A percentile compares a stretch with the other conserved stretches of the same genome.
Evolutionary conservation across 106 monocot genomes (phyloP).

Genomic region (Amphibolis antarctica): DNA sequence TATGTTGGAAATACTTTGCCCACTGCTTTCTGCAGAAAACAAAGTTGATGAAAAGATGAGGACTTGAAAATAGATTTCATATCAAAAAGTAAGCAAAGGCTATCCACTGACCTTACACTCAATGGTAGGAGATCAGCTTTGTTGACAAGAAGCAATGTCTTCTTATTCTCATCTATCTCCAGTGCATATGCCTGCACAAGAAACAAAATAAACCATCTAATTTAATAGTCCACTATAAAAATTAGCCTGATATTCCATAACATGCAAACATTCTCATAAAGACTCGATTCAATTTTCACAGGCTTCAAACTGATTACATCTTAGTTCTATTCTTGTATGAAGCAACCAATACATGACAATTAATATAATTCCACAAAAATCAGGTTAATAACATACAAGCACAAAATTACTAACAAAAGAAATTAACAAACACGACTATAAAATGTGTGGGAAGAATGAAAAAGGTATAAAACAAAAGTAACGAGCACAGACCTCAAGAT

Average conservation of each 20-base stretch:
- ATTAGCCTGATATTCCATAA: too few relatives aligned
- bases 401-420: too few relatives aligned
- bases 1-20: constrained; percentile 65
- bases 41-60: neutral
- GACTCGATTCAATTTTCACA: too few relatives aligned
- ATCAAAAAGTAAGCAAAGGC: neutral
- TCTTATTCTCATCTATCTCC: constrained; percentile 81
- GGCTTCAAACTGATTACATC: too few relatives aligned
- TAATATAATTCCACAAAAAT: too few relatives aligned
- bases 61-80: neutral
- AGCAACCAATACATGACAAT: too few relatives aligned
- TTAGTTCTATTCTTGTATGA: too few relatives aligned
- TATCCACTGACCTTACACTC: constrained; percentile 35
- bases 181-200: constrained; percentile 55
- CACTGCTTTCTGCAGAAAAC: constrained; percentile 48
- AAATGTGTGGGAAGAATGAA: neutral
- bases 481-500: constrained; percentile 69
- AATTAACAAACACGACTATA: too few relatives aligned
- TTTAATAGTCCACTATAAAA: neutral
- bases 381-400: too few relatives aligned
- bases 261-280: too few relatives aligned
- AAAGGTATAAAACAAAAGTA: neutral
- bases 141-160: constrained; percentile 75
- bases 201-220: neutral
- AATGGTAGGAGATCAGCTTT: constrained; percentile 91